Conservation (phyloP, 805 yeast genomes). For the Komagataella pseudopastoris region DNA sequence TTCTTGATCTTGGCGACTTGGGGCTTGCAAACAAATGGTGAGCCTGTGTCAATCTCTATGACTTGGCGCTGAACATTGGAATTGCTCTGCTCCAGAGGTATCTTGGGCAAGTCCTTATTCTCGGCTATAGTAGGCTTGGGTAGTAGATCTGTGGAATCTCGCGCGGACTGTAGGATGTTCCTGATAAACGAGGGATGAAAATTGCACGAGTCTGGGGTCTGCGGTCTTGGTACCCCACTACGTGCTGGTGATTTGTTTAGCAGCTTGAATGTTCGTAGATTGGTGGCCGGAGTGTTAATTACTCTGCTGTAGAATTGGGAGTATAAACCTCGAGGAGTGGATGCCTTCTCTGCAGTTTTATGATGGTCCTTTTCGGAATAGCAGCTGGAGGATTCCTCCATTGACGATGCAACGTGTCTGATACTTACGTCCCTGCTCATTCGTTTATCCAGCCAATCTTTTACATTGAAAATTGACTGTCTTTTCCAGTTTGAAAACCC, state of each 20-base stretch:
- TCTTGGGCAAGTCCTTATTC: not conserved
- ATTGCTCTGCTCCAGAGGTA: not conserved
- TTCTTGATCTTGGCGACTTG: not conserved
- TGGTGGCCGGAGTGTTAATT: constrained; percentile 1
- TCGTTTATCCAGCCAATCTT: not conserved
- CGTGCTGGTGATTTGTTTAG: not conserved
- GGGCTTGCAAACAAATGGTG: not conserved
- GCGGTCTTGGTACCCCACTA: not conserved
- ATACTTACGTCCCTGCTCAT: not conserved
- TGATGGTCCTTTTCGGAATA: not conserved
- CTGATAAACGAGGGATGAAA: not conserved
- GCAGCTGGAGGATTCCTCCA: not conserved
- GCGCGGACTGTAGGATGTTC: not conserved
- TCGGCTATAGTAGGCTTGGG: not conserved
- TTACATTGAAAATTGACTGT: not conserved
- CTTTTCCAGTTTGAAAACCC: not conserved
- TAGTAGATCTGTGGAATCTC: not conserved
- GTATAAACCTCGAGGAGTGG: not conserved
- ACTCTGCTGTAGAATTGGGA: not conserved
- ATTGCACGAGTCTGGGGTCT: not conserved
- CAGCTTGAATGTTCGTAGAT: not conserved
- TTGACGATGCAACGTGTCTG: not conserved
- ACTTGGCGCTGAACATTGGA: not conserved
- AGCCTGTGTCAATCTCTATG: not conserved
- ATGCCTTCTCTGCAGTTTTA: not conserved